Percentiles rank a stretch among this genome's conserved stretches.
Conservation (phyloP, 1,139 yeast genomes). For the Magnusiomyces suaveolens region DNA sequence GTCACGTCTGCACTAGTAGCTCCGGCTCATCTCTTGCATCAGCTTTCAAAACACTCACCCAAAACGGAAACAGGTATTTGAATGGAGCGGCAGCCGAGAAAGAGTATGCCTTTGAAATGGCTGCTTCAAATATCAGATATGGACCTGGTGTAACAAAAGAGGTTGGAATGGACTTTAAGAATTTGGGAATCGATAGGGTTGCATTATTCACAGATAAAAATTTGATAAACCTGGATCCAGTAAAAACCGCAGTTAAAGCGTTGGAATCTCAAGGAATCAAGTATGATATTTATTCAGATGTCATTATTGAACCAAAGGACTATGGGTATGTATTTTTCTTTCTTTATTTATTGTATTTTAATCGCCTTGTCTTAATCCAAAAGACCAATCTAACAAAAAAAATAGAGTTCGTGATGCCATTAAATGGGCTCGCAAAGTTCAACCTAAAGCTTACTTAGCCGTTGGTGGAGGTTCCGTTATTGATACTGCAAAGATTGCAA, state of each 20-base stretch:
- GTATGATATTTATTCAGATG: conserved; percentile 33
- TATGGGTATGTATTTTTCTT: conserved; percentile 17
- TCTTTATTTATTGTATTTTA: too few relatives aligned
- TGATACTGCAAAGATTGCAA: conserved; percentile 37
- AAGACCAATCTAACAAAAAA: too few relatives aligned
- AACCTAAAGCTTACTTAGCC: conserved; percentile 35
- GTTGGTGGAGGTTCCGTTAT: conserved; percentile 38
- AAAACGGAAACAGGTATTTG: conserved; percentile 17
- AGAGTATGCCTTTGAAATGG: conserved; percentile 37
- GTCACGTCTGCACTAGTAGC: conserved; percentile 27
- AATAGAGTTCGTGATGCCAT: conserved; percentile 33
- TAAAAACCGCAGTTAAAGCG: conserved; percentile 30
- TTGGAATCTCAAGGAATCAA: conserved; percentile 32
- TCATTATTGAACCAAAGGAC: conserved; percentile 36
- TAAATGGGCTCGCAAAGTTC: conserved; percentile 31
- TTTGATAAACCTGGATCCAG: conserved; percentile 27
- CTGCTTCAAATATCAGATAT: conserved; percentile 35
- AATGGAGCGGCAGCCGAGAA: conserved; percentile 15
- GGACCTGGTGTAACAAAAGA: conserved; percentile 36
- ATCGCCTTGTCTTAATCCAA: too few relatives aligned
- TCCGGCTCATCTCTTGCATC: conserved; percentile 14
- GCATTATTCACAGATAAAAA: conserved; percentile 19
- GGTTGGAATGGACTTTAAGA: conserved; percentile 35
- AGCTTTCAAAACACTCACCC: conserved; percentile 5
- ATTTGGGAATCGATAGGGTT: conserved; percentile 29